These are phyloP conservation scores for Microcyclospora tardicrescens DNA, from an alignment of 2,329 filamentous ascomycete species.

Conservation along the genomic window DNA sequence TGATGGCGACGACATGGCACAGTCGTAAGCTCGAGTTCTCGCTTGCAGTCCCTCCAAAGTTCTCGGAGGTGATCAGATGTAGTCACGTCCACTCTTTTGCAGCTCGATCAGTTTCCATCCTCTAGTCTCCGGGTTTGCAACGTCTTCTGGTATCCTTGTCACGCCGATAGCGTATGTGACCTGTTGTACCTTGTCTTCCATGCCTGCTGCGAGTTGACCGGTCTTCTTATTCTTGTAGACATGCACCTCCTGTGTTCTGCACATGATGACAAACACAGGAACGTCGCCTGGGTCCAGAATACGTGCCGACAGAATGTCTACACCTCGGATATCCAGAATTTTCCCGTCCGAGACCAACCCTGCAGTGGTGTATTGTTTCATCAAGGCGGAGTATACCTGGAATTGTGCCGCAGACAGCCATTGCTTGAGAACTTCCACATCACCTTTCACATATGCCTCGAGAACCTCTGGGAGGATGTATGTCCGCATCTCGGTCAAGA, in stretches of 20 bases:
- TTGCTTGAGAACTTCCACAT: constrained; percentile 75
- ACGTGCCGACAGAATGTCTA: constrained; percentile 71
- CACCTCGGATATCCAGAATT: constrained; percentile 87
- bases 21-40: too few relatives aligned
- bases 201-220: constrained; percentile 78
- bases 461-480: constrained; percentile 96
- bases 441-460: constrained; percentile 95
- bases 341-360: constrained; percentile 90
- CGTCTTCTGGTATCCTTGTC: constrained; percentile 84
- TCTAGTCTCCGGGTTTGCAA: constrained; percentile 90
- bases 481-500: constrained; percentile 87
- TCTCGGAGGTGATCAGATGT: constrained; percentile 36
- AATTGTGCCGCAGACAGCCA: constrained; percentile 96
- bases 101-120: constrained; percentile 97
- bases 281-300: constrained; percentile 77
- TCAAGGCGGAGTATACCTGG: constrained; percentile 90
- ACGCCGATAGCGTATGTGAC: constrained; percentile 97
- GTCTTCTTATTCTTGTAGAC: constrained; percentile 90
- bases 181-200: constrained; percentile 97
- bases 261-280: constrained; percentile 94
- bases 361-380: constrained; percentile 86
- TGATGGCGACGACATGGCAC: too few relatives aligned
- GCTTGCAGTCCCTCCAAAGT: too few relatives aligned
- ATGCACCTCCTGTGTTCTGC: constrained; percentile 92
- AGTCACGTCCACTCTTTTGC: constrained; percentile 95